Conservation (phyloP, 2,329 filamentous ascomycete species). For the Hortaea werneckii region DNA sequence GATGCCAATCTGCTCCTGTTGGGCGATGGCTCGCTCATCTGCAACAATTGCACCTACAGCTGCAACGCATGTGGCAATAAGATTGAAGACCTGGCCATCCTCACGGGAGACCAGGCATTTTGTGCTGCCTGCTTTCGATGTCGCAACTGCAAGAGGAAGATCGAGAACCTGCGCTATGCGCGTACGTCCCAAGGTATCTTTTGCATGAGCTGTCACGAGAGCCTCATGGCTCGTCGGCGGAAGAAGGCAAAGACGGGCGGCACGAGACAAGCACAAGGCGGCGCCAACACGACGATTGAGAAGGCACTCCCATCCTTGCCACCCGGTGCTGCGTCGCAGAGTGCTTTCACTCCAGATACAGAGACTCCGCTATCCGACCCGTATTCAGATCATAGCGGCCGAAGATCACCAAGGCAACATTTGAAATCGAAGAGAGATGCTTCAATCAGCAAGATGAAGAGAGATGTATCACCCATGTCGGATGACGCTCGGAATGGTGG, state of each 20-base stretch:
- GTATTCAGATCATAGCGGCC: conserved; percentile 59
- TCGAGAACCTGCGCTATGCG: conserved; percentile 95
- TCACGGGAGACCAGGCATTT: conserved; percentile 96
- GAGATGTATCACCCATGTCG: conserved; percentile 27
- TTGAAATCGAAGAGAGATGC: conserved; percentile 17
- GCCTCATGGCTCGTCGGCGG: conserved; percentile 80
- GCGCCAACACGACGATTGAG: conserved; percentile 44
- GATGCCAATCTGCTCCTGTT: conserved; percentile 95
- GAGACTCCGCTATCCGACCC: conserved; percentile 49
- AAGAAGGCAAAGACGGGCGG: conserved; percentile 66
- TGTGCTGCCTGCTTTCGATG: conserved; percentile 96
- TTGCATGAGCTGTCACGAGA: conserved; percentile 98
- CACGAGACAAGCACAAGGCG: conserved; percentile 44
- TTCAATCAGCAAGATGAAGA: conserved; percentile 15
- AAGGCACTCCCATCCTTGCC: conserved; percentile 90
- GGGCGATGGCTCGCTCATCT: conserved; percentile 94
- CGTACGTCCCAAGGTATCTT: conserved; percentile 97
- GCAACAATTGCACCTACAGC: conserved; percentile 98
- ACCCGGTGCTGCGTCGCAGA: conserved; percentile 56
- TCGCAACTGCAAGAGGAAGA: conserved; percentile 96
- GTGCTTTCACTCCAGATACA: conserved; percentile 47
- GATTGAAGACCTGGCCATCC: conserved; percentile 93
- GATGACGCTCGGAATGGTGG: conserved; percentile 24
- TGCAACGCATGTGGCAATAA: conserved; percentile 95
- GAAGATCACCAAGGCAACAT: conserved; percentile 36